Conservation (phyloP, 2,329 filamentous ascomycete species). For the Aspergillus japonicus region DNA sequence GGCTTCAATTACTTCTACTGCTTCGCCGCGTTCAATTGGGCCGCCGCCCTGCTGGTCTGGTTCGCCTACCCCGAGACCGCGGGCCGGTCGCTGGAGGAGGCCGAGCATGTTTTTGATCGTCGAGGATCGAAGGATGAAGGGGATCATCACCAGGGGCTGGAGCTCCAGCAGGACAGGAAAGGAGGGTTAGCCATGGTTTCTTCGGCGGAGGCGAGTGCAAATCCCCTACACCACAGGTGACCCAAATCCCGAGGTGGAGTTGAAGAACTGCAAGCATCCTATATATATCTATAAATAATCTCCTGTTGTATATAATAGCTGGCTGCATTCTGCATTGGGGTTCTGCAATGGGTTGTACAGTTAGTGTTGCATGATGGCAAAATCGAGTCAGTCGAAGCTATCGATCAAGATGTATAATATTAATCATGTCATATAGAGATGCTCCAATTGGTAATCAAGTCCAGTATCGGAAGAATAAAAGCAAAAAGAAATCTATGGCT, state of each 20-base stretch:
- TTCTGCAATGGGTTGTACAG: no score
- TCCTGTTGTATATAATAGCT: no score
- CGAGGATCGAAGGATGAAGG: background rate
- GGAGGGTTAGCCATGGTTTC: background rate
- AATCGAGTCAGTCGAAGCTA: no score
- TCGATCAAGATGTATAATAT: no score
- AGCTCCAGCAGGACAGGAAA: background rate
- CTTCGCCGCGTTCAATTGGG: conserved; percentile 51
- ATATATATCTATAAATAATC: no score
- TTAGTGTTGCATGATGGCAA: no score
- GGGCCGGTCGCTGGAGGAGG: conserved; percentile 32
- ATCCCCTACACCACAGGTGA: background rate
- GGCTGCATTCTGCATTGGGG: no score
- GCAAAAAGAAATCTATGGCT: background rate
- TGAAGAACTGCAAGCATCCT: no score
- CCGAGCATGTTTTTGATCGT: conserved; percentile 30
- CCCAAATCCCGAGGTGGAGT: no score
- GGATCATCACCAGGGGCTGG: background rate
- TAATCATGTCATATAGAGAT: no score
- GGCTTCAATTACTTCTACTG: conserved; percentile 53
- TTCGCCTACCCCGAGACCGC: conserved; percentile 36
- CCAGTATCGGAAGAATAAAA: background rate
- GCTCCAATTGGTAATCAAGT: no score
- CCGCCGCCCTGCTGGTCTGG: conserved; percentile 37
- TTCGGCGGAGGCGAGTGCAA: background rate